Evolutionary conservation across 495 filamentous ascomycete species (phyloP).

Genomic region (Aspergillus nidulans): DNA sequence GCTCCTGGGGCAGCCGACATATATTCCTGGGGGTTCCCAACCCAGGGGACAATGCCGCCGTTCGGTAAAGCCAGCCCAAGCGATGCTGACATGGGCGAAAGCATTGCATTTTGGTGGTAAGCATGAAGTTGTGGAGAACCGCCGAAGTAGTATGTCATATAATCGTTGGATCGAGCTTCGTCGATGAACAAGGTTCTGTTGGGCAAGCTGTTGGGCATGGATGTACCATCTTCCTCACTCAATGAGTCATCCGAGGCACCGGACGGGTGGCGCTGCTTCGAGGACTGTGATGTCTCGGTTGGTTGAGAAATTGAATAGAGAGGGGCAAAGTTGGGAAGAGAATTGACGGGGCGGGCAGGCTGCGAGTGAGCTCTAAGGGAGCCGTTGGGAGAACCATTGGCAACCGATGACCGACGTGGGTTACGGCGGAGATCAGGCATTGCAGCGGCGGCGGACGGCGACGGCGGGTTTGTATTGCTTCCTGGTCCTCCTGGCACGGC

Average conservation of each 20-base stretch:
- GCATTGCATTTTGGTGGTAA: constrained; percentile 41
- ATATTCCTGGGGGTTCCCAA: constrained; percentile 38
- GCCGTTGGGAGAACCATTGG: constrained; percentile 46
- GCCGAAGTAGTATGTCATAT: constrained; percentile 62
- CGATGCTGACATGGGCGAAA: constrained; percentile 43
- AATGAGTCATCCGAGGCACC: constrained; percentile 34
- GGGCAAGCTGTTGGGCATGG: constrained; percentile 38
- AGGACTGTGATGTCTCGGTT: constrained; percentile 32
- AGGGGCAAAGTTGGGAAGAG: constrained; percentile 35
- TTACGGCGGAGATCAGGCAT: constrained; percentile 55
- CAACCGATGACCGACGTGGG: constrained; percentile 52
- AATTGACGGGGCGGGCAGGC: constrained; percentile 53
- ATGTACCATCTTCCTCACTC: constrained; percentile 39
- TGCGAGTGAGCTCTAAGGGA: constrained; percentile 63
- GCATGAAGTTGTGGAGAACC: constrained; percentile 51
- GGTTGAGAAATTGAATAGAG: constrained; percentile 35
- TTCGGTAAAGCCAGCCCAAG: constrained; percentile 46
- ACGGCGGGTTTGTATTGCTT: constrained; percentile 58
- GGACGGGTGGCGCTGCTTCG: constrained; percentile 28
- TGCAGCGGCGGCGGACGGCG: constrained; percentile 50
- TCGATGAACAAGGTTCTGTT: constrained; percentile 42
- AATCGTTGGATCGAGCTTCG: constrained; percentile 51
- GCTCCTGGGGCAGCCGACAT: constrained; percentile 32
- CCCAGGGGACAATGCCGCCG: constrained; percentile 42
- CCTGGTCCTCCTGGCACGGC: constrained; percentile 40